These are phyloP conservation scores for Daedaleopsis nitida DNA, from an alignment of 768 basidiomycete genomes.

Conservation along the genomic window DNA sequence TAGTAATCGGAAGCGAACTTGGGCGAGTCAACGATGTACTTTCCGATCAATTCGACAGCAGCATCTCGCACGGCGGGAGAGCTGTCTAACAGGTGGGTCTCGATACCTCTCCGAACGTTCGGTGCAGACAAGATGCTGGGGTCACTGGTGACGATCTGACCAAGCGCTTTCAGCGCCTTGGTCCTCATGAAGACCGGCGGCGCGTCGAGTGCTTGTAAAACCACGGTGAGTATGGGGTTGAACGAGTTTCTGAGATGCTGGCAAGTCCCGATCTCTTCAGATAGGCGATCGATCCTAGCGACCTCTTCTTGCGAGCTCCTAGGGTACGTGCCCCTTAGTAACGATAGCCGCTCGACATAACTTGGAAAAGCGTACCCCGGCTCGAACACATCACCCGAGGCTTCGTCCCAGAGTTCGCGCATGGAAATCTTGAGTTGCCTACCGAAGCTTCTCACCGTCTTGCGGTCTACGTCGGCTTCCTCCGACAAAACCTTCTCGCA, in stretches of 20 bases:
- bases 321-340: neutral
- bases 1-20: slow-evolving; percentile 92
- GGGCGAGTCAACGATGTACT: slow-evolving; percentile 89
- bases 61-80: slow-evolving; percentile 96
- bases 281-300: slow-evolving; percentile 62
- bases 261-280: slow-evolving; percentile 76
- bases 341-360: neutral
- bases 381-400: slow-evolving; percentile 75
- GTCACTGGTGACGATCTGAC: slow-evolving; percentile 89
- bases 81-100: slow-evolving; percentile 85
- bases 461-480: slow-evolving; percentile 30
- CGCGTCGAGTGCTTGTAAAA: slow-evolving; percentile 80
- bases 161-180: slow-evolving; percentile 88
- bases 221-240: slow-evolving; percentile 78
- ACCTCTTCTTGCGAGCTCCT: slow-evolving; percentile 73
- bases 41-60: slow-evolving; percentile 96
- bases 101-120: slow-evolving; percentile 84
- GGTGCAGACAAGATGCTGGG: slow-evolving; percentile 76
- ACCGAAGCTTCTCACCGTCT: slow-evolving; percentile 51
- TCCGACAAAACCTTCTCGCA: slow-evolving; percentile 50
- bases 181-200: slow-evolving; percentile 91
- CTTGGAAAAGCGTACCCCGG: slow-evolving; percentile 55
- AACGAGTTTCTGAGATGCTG: slow-evolving; percentile 81
- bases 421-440: slow-evolving; percentile 62
- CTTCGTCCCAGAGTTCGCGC: slow-evolving; percentile 73